Conservation (phyloP, 2,329 filamentous ascomycete species). For the Claviceps sp. region DNA sequence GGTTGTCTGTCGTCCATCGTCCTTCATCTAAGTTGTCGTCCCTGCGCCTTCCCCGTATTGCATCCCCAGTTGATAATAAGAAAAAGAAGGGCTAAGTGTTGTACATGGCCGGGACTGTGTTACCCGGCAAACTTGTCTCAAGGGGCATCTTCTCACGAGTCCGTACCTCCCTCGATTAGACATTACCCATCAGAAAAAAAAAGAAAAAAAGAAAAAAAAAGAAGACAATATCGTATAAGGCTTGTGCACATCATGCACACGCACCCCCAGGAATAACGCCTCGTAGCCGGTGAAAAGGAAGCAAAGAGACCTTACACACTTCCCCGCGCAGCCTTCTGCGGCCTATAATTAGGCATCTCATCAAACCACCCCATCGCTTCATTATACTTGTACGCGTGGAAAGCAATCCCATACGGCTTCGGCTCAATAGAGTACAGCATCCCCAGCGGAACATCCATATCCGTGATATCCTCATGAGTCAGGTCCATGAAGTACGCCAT, state of each 20-base stretch:
- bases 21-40: not conserved
- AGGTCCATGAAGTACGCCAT: constrained; percentile 95
- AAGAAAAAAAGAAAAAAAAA: not conserved
- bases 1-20: too few relatives aligned
- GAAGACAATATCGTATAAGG: not conserved
- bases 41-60: not conserved
- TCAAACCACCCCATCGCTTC: constrained; percentile 67
- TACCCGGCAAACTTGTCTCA: not conserved
- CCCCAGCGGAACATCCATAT: constrained; percentile 84
- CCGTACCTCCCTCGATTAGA: not conserved
- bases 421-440: constrained; percentile 93
- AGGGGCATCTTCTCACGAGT: not conserved
- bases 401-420: constrained; percentile 94
- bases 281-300: not conserved
- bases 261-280: too few relatives aligned
- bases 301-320: constrained; percentile 1
- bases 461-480: constrained; percentile 79
- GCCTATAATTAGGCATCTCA: constrained; percentile 70
- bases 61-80: not conserved
- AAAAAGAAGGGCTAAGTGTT: not conserved
- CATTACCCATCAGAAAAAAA: not conserved
- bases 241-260: too few relatives aligned
- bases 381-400: constrained; percentile 90
- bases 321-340: constrained; percentile 36
- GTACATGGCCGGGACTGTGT: constrained; percentile 2